Base-by-base conservation (phyloP, 768 basidiomycete species). In the Lactifluus pinguis region DNA sequence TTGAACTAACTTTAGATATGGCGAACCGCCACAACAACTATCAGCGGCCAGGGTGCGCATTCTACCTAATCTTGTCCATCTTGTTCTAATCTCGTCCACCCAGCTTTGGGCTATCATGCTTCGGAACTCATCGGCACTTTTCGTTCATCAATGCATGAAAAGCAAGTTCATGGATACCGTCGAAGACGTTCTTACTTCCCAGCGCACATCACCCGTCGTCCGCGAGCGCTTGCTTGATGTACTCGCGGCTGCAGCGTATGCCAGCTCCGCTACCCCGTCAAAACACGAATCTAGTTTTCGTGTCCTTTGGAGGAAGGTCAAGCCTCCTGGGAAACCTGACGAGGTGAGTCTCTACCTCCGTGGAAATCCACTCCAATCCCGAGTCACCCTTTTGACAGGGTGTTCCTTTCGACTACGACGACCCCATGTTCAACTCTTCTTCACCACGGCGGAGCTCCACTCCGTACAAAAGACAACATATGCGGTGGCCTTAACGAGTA, bases 91-190 rank as follows among this genome's bases (percentile, higher is more conserved):
- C 49, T 53, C 49, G 1, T 54, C 25, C 13, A 55, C 44, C 1
- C 38, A 91, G 88, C 69, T 97, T 7, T 95, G 92, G 93, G 86
- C 92, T 2, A 85, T 95, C 66, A 88, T 95, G 86, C 79, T 95
- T 41, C 83, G 84, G 34, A 94, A 95, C 68, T 85, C 85, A 3
- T 81, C 84, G 0, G 83, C 85, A 10, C 68, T 81, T 15, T 92
- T 94, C 68, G 80, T 90, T 39, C 71, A 79, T 13, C 85, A 89
- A 66, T 85, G 83, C 42, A 79, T 82, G 14, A 77, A 84, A 36
- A 83, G 84, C 67, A 92, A 92, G 69, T 93, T 93, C 68, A 72
- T 89, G 19, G 86, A 91, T 54, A 84, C 82, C 1, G 74, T 93
- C n/a, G 91, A 92, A 62, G 88, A 92, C 17, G 79, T 89, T 19